phyloP scores from a whole-genome alignment of 768 basidiomycete species.

The button mushroom (Agaricus bisporus) region DNA sequence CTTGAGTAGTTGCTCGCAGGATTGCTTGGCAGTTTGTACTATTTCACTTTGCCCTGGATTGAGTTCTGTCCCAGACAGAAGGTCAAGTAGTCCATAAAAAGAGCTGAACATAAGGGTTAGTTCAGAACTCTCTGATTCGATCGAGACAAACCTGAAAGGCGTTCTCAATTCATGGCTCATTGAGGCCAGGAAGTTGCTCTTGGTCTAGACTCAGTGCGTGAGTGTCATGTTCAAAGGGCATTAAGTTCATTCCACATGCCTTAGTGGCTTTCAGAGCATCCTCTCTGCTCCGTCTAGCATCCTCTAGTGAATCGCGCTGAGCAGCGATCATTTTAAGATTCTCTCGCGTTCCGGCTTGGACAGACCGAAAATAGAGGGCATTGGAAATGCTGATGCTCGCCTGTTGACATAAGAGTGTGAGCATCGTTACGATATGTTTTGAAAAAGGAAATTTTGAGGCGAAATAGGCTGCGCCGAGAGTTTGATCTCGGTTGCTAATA shows the following conservation, averaged over 20 bases:
- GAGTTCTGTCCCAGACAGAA: conserved; percentile 66
- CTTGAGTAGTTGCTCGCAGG: conserved; percentile 69
- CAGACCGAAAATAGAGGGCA: conserved; percentile 67
- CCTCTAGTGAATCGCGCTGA: conserved; percentile 63
- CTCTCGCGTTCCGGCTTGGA: conserved; percentile 67
- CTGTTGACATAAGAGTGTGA: conserved; percentile 66
- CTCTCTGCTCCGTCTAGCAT: conserved; percentile 62
- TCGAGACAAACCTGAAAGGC: conserved; percentile 54
- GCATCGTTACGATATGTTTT: conserved; percentile 49
- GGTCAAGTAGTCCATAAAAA: conserved; percentile 71
- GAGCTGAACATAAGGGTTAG: conserved; percentile 33
- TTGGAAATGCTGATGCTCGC: conserved; percentile 73
- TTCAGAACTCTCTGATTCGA: neutral
- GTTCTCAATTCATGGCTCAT: conserved; percentile 79
- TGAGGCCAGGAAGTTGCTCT: conserved; percentile 70
- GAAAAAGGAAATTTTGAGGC: conserved; percentile 63
- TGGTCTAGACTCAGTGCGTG: conserved; percentile 34
- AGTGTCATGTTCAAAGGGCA: neutral
- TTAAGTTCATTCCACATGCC: conserved; percentile 25
- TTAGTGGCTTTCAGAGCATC: conserved; percentile 72
- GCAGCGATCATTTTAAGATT: conserved; percentile 75
- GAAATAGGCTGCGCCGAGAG: conserved; percentile 65
- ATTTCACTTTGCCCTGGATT: conserved; percentile 67
- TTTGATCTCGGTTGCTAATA: conserved; percentile 70
- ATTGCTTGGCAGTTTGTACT: conserved; percentile 77